Evolutionary conservation across 768 basidiomycete species (phyloP), one percentile per base, ranked within the genome.

Genomic region (Tricholoma saponaceum): DNA sequence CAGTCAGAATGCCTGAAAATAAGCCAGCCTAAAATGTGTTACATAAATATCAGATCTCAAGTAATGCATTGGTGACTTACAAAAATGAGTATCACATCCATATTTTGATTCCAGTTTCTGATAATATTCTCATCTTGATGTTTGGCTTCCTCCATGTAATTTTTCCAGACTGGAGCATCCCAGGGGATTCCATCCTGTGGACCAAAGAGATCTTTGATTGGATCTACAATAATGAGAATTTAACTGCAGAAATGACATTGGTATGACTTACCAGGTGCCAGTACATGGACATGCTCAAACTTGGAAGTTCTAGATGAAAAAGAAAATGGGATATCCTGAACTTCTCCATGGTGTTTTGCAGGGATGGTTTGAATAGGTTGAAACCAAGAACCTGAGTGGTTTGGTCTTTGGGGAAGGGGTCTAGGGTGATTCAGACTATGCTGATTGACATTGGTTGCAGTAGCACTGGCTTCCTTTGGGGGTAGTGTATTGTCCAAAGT

Each of bases 1-100:
- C 66, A 14, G 66, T 67, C 26, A 65, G 51, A 23, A 67, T 67
- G 14, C 56, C 66, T 12, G 66, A 67, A 52, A 66, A 66, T 26
- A 66, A 56, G 43, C 61, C 64, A 54, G 63, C 61, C 65, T 64
- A 28, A 7, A 13, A 5, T 10, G 12, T 43, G 44, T 20, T n/a
- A 13, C 9, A 20, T 55, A 51, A 41, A 18, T 44, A 26, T 55
- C 5, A 49, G 53, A 16, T n/a, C n/a, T n/a, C n/a, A n/a, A n/a
- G n/a, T n/a, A n/a, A n/a, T n/a, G n/a, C n/a, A n/a, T n/a, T n/a
- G n/a, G n/a, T n/a, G n/a, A n/a, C n/a, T n/a, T n/a, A n/a, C 65
- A 62, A 35, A 13, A 6, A 5, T 8, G 12, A 26, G 43, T 20
- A 58, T 61, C 7, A 61, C 57, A 52, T 61, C 60, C 57, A 61